Evolutionary conservation across 2,329 filamentous ascomycete genomes (phyloP), one percentile per base, ranked within the genome.

Genomic region (Pseudogymnoascus sp.): DNA sequence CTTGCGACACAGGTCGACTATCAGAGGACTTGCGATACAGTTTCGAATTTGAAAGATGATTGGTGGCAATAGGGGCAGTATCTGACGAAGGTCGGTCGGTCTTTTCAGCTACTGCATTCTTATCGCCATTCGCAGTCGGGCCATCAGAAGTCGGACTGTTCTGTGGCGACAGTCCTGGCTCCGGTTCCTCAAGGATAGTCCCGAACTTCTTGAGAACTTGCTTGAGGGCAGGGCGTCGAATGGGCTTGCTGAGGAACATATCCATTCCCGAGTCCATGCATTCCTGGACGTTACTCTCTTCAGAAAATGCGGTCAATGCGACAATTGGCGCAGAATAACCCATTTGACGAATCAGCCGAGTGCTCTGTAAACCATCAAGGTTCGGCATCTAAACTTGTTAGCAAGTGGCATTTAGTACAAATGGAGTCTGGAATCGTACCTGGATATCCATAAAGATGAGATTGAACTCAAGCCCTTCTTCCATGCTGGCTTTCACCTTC

Each of bases 381-480:
- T 94, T 95, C 3, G 92, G 92, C 92, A 97, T 97, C 74, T 90
- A 70, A 2, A 58, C 15, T 37, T n/a, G 36, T 66, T 44, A 66
- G 62, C 29, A 40, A 26, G 13, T 35, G 29, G 26, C 15, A 54
- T 54, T 21, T 5, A 10, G 13, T 39, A 33, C 29, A 29, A 33
- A 50, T 8, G 47, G 17, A 21, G 47, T 21, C 26, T 26, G 21
- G 17, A 36, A 10, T 60, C 66, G 61, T 66, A 73, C 73, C 68
- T 84, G 90, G 6, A 96, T 88, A 69, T 97, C 92, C 92, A 96
- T 97, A 71, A 96, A 94, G 65, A 97, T 93, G 26, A 97, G 79
- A 67, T 96, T 90, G 71, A 93, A 96, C 2, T 82, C 82, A 61
- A 82, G 79, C 60, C 86, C 82, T 29, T 81, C 82, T 58, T 86